Percentiles rank a stretch among this genome's conserved stretches.
Evolutionary conservation across 2,329 filamentous ascomycete species (phyloP).

Genomic region (Phaeosphaeria sp.): DNA sequence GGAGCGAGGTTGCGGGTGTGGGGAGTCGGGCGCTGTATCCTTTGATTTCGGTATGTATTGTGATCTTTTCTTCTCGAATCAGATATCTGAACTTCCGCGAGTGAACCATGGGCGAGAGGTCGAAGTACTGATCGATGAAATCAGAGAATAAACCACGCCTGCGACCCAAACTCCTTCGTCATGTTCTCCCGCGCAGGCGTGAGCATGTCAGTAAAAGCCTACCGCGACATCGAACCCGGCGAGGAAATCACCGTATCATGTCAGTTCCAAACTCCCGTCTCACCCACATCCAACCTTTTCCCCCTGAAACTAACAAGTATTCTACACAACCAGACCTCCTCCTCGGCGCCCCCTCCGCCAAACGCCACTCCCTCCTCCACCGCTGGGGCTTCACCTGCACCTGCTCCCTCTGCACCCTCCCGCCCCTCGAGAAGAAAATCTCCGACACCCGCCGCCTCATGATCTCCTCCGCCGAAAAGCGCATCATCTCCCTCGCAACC

Average conservation of each 20-base stretch:
- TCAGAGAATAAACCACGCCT: conserved; percentile 36
- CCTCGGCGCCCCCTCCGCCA: conserved; percentile 14
- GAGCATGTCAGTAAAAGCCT: conserved; percentile 30
- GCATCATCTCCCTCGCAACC: conserved; percentile 12
- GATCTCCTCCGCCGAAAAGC: conserved; percentile 11
- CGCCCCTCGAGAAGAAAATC: conserved; percentile 2
- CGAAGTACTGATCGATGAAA: too few species aligned
- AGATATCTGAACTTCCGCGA: too few species aligned
- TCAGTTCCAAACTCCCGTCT: conserved; percentile 1
- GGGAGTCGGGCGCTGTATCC: conserved; percentile 24
- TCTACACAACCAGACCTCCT: conserved; percentile 16
- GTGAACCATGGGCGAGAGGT: too few species aligned
- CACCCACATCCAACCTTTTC: neutral
- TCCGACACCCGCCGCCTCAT: conserved; percentile 24
- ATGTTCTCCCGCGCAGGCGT: conserved; percentile 31
- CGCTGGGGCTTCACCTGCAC: conserved; percentile 36
- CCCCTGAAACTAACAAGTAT: neutral
- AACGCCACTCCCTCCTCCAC: conserved; percentile 14
- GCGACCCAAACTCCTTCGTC: conserved; percentile 30
- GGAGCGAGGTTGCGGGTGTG: conserved; percentile 19
- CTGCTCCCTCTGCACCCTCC: conserved; percentile 23
- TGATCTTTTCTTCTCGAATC: too few species aligned
- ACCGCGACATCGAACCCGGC: conserved; percentile 26
- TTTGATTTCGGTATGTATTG: conserved; percentile 18
- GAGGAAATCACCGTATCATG: conserved; percentile 34